Percentiles rank a stretch among this genome's conserved stretches.
These are phyloP conservation scores for Trichosanthes truncata DNA, from an alignment of 306 rosid genomes.

Conservation along the genomic window DNA sequence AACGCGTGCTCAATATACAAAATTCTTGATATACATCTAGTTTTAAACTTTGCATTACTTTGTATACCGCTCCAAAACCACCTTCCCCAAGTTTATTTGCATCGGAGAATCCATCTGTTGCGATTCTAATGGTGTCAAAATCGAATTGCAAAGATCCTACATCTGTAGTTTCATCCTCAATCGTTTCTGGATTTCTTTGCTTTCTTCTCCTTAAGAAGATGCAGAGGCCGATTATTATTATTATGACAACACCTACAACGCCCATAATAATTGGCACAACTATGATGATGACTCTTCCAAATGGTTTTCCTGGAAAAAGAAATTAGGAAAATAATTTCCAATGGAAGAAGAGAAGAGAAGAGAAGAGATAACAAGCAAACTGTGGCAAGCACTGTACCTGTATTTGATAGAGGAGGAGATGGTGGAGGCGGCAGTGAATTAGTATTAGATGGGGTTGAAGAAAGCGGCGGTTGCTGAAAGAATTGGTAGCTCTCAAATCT, in stretches of 20 bases:
- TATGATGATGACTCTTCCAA: not conserved
- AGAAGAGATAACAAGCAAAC: too few relatives aligned
- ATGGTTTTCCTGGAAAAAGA: not conserved
- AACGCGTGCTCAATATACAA: too few relatives aligned
- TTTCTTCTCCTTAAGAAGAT: not conserved
- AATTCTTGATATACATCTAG: too few relatives aligned
- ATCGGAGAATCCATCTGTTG: not conserved
- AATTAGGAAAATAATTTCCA: too few relatives aligned
- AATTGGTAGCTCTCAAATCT: not conserved
- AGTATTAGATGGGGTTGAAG: not conserved
- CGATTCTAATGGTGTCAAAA: not conserved
- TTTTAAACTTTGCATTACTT: not conserved
- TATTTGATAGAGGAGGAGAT: not conserved
- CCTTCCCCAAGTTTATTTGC: slow-evolving; percentile 6
- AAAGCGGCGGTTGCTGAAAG: not conserved
- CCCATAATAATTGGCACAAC: not conserved
- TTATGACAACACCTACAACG: not conserved
- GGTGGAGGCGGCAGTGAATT: not conserved
- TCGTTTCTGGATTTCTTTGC: not conserved
- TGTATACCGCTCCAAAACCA: slow-evolving; percentile 12
- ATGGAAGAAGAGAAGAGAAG: too few relatives aligned
- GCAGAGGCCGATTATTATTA: not conserved
- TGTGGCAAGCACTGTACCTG: not conserved
- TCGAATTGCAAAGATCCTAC: not conserved
- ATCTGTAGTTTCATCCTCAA: not conserved